These are phyloP conservation scores for Wickerhamiella kazuoi DNA, from an alignment of 805 yeast species.

Conservation along the genomic window DNA sequence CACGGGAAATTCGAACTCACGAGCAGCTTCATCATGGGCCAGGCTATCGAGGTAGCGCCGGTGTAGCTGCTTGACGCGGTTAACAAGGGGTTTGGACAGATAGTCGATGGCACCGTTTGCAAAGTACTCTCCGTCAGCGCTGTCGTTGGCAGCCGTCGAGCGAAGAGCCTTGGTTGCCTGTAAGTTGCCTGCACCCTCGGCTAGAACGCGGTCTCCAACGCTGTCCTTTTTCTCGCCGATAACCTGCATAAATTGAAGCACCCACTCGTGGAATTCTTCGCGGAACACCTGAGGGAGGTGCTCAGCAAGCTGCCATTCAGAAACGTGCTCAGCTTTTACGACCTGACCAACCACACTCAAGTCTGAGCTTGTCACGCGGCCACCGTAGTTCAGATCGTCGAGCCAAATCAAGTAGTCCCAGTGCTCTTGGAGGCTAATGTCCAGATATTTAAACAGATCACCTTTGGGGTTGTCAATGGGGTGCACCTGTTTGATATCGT, in stretches of 20 bases:
- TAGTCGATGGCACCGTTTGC: slow-evolving; percentile 23
- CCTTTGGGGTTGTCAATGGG: slow-evolving; percentile 53
- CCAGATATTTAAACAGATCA: slow-evolving; percentile 69
- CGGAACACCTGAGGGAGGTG: slow-evolving; percentile 61
- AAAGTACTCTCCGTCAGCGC: slow-evolving; percentile 8
- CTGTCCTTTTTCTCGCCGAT: slow-evolving; percentile 29
- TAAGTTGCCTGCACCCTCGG: background rate
- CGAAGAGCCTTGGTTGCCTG: background rate
- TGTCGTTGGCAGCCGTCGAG: background rate
- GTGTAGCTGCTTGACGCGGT: slow-evolving; percentile 46
- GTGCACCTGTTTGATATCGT: slow-evolving; percentile 26
- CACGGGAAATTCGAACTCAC: slow-evolving; percentile 54
- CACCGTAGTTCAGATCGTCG: slow-evolving; percentile 81
- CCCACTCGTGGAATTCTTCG: slow-evolving; percentile 79
- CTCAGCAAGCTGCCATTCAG: slow-evolving; percentile 58
- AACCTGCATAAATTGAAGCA: slow-evolving; percentile 54
- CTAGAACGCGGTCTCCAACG: slow-evolving; percentile 22
- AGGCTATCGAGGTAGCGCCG: slow-evolving; percentile 48
- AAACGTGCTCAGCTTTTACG: background rate
- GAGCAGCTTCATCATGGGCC: slow-evolving; percentile 28
- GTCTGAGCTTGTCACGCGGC: slow-evolving; percentile 22
- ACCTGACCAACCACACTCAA: background rate
- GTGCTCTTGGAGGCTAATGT: slow-evolving; percentile 50
- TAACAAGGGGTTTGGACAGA: slow-evolving; percentile 46
- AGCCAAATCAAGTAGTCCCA: slow-evolving; percentile 95